Evolutionary conservation across 2,329 filamentous ascomycete genomes (phyloP), one percentile per base, ranked within the genome.

Genomic region (Aspergillus aculeatus): DNA sequence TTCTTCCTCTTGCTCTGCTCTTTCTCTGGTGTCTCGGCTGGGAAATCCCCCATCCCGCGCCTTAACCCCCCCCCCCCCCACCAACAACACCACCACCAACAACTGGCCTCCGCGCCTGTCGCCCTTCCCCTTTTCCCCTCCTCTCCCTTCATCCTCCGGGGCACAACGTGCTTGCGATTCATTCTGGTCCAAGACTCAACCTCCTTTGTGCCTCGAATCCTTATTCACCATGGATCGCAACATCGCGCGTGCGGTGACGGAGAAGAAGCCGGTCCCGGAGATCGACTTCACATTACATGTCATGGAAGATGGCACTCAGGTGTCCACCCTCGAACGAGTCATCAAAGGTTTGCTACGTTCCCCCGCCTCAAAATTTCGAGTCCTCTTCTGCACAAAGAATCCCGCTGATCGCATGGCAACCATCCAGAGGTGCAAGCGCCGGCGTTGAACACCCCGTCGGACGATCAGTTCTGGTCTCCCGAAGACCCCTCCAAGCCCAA

Each of bases 241-340:
- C 66, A 64, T 97, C 74, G 92, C 96, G 73, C 91, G 91, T 76
- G 95, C 95, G 62, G 92, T 99, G 73, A 88, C 89, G 77, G 87
- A 97, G 71, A 98, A 98, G 89, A 94, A 90, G 82, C 93, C 94
- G 57, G 84, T 96, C 54, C 95, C 95, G 60, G 94, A 98, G 83
- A 98, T 99, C 73, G 95, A 99, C 82, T 99, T 99, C 77, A 96
- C 92, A 58, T 87, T 99, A 73, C 95, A 99, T 79, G 95, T 90
- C 64, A 97, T 98, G 94, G 95, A 99, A 78, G 95, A 99, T 83
- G 92, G 91, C 73, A 88, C 86, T 56, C 92, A 96, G 81, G 95
- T 99, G 75, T 98, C 86, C 86, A 99, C 95, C 63, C 81, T 90
- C 75, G 95, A 99, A 80, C 87, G 95, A 76, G 95, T 99, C 63